A percentile compares a stretch with the other conserved stretches of the same genome.
Conservation (phyloP, 2,329 filamentous ascomycete genomes). For the Salinomyces thailandicus region DNA sequence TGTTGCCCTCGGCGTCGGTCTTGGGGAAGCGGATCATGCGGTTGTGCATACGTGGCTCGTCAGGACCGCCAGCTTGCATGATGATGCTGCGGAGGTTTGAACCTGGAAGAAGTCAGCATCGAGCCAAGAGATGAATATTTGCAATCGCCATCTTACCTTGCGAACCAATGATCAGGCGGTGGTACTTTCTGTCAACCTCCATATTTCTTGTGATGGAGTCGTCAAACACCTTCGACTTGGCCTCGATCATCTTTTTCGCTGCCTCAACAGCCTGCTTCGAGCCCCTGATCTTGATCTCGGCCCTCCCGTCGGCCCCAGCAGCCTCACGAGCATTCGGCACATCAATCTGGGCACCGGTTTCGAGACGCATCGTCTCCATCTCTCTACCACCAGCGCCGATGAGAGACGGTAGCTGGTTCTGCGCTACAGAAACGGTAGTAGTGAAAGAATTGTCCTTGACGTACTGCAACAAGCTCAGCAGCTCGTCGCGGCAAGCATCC, state of each 20-base stretch:
- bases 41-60: conserved; percentile 71
- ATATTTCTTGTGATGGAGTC: conserved; percentile 76
- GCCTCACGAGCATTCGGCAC: conserved; percentile 72
- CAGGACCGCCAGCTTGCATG: conserved; percentile 75
- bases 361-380: conserved; percentile 78
- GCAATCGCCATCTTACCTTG: conserved; percentile 53
- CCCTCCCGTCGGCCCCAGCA: conserved; percentile 52
- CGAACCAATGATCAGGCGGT: conserved; percentile 77
- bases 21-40: conserved; percentile 93
- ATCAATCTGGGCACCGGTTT: conserved; percentile 81
- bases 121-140: background rate
- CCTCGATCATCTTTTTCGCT: conserved; percentile 80
- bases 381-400: conserved; percentile 85
- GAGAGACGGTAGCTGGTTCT: conserved; percentile 84
- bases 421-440: conserved; percentile 72
- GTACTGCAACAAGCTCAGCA: conserved; percentile 80
- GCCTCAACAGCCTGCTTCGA: conserved; percentile 84
- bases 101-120: conserved; percentile 47
- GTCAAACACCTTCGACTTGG: conserved; percentile 79
- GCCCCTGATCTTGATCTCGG: conserved; percentile 85
- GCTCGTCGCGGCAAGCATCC: conserved; percentile 82
- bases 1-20: conserved; percentile 64
- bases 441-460: conserved; percentile 77
- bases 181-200: conserved; percentile 89
- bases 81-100: conserved; percentile 80